Evolutionary conservation across 768 basidiomycete species (phyloP), one percentile per base, ranked within the genome.

Genomic region (Trametes punicea): DNA sequence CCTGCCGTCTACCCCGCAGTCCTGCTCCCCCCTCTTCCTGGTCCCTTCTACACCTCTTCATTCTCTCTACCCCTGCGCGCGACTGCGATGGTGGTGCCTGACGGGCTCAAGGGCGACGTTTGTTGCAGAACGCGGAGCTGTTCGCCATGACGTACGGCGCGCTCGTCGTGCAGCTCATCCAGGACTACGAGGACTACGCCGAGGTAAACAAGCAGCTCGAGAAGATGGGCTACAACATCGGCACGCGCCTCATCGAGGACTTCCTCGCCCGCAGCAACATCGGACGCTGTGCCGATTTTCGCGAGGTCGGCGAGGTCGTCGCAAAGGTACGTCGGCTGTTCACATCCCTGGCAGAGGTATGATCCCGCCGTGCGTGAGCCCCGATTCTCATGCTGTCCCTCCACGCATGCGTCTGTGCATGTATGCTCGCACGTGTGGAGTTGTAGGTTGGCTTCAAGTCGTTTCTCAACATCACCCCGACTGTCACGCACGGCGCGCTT

Each of bases 181-280:
- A 98, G 68, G 97, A 99, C 72, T 98, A 98, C 67, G 97, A 99
- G 67, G 95, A 99, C 75, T 98, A 97, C 68, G 81, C 80, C 13
- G 93, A 96, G 69, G 90, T 93, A 60, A 93, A 93, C 72, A 95
- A 92, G 70, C 95, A 99, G 70, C 85, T 99, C 2, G 96, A 99
- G 65, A 96, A 94, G 75, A 98, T 98, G 96, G 97, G 97, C 3
- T 98, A 97, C 73, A 97, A 95, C 69, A 98, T 99, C 56, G 97
- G 97, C 25, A 96, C 87, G 21, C 80, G 97, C 34, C 74, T 99
- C 51, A 97, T 99, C 55, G 97, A 99, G 68, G 97, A 99, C 68
- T 97, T 99, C 67, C 80, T 99, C 44, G 96, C 97, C 21, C 84
- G 91, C 67, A 94, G 93, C 60, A 84, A 81, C n/a, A 69, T 97